Conservation (phyloP, 2,329 filamentous ascomycete species). For the Paradendryphiella salina region DNA sequence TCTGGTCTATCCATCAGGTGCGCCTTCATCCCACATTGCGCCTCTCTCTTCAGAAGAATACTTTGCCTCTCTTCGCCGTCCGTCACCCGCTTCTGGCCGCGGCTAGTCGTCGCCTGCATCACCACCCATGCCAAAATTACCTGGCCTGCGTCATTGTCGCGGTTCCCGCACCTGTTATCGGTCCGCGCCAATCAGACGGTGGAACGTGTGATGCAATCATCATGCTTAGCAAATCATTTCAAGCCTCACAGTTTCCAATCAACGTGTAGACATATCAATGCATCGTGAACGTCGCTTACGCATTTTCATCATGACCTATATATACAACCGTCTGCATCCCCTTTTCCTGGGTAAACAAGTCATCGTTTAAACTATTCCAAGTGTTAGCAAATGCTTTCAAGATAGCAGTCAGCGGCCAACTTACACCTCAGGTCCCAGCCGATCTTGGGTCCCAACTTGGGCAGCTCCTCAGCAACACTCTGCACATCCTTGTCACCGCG, state of each 20-base stretch:
- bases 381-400: constrained; percentile 21
- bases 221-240: background rate
- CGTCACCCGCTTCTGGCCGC: background rate
- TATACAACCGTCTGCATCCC: background rate
- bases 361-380: constrained; percentile 28
- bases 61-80: background rate
- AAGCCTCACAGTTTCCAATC: background rate
- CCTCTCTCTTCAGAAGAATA: too few relatives aligned
- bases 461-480: constrained; percentile 93
- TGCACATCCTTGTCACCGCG: constrained; percentile 98
- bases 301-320: constrained; percentile 1
- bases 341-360: background rate
- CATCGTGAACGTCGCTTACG: background rate
- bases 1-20: background rate
- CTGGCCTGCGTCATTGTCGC: constrained; percentile 8
- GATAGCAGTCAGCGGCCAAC: constrained; percentile 7
- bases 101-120: constrained; percentile 9
- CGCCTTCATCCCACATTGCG: background rate
- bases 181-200: constrained; percentile 10
- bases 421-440: constrained; percentile 66
- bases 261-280: background rate
- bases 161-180: constrained; percentile 2
- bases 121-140: constrained; percentile 4
- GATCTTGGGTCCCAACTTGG: constrained; percentile 84
- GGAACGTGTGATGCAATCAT: constrained; percentile 11